A percentile compares a stretch with the other conserved stretches of the same genome.
These are phyloP conservation scores for Penicillium verrucosum DNA, from an alignment of 2,329 filamentous ascomycete genomes.

Conservation along the genomic window DNA sequence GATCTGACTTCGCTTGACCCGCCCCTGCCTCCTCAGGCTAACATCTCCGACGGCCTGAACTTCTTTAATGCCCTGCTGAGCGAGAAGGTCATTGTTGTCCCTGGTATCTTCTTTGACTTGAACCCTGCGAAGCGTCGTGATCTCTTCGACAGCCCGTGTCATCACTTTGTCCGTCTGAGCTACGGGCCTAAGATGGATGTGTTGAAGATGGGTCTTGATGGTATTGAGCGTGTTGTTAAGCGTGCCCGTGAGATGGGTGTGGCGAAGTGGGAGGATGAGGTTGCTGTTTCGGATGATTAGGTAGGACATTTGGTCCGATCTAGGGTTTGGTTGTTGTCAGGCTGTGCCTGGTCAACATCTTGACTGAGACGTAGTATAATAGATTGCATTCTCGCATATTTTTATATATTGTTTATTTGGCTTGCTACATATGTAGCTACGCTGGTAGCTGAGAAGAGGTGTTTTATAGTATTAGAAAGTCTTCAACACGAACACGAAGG, in stretches of 20 bases:
- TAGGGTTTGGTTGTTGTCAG: background rate
- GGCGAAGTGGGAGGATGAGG: constrained; percentile 35
- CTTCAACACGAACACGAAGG: background rate
- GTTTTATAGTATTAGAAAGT: no score
- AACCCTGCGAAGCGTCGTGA: constrained; percentile 88
- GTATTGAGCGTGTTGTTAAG: constrained; percentile 74
- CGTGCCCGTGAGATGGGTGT: constrained; percentile 36
- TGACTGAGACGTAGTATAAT: background rate
- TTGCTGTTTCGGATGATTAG: constrained; percentile 37
- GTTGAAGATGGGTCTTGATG: constrained; percentile 74
- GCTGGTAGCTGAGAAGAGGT: background rate
- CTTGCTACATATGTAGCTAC: background rate
- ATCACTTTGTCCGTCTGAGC: constrained; percentile 82
- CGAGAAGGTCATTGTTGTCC: constrained; percentile 94
- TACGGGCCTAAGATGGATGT: constrained; percentile 81
- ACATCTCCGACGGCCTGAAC: constrained; percentile 88
- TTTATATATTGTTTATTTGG: background rate
- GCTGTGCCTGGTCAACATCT: background rate
- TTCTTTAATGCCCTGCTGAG: constrained; percentile 93
- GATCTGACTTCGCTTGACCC: constrained; percentile 52
- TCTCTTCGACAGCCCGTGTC: constrained; percentile 90
- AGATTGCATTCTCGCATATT: background rate
- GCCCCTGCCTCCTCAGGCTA: constrained; percentile 57
- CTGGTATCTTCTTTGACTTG: constrained; percentile 95
- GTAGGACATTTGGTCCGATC: background rate